Percentiles rank a stretch among this genome's conserved stretches.
Evolutionary conservation across 495 filamentous ascomycete genomes (phyloP).

Genomic region (Annulohypoxylon bovei): DNA sequence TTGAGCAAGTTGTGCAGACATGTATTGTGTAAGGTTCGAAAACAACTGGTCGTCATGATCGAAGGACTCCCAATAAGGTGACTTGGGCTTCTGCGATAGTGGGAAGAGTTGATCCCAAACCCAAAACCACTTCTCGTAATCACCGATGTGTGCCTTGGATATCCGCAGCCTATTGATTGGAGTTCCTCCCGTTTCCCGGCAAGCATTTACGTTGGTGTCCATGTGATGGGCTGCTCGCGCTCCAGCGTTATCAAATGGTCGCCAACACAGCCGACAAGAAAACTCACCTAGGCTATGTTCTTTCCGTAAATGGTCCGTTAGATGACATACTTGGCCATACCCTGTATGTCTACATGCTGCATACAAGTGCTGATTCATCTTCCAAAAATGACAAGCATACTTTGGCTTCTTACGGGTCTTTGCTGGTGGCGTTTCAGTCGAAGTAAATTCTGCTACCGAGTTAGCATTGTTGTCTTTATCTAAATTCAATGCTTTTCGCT

Average conservation of each 20-base stretch:
- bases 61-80: conserved; percentile 4
- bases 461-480: neutral
- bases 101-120: conserved; percentile 9
- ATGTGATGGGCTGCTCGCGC: neutral
- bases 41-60: neutral
- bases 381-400: conserved; percentile 13
- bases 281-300: neutral
- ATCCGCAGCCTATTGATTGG: neutral
- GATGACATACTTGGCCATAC: neutral
- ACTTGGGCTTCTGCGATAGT: neutral
- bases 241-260: neutral
- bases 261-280: conserved; percentile 5
- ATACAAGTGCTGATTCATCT: conserved; percentile 14
- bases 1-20: neutral
- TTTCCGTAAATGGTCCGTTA: conserved; percentile 8
- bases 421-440: neutral
- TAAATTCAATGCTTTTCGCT: neutral
- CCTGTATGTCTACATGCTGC: neutral
- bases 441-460: neutral
- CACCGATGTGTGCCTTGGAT: neutral
- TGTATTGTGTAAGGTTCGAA: neutral
- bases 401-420: neutral
- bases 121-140: conserved; percentile 13
- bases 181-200: neutral
- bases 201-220: neutral